Conservation (phyloP, 768 basidiomycete genomes). For the Phylloporus sp. region DNA sequence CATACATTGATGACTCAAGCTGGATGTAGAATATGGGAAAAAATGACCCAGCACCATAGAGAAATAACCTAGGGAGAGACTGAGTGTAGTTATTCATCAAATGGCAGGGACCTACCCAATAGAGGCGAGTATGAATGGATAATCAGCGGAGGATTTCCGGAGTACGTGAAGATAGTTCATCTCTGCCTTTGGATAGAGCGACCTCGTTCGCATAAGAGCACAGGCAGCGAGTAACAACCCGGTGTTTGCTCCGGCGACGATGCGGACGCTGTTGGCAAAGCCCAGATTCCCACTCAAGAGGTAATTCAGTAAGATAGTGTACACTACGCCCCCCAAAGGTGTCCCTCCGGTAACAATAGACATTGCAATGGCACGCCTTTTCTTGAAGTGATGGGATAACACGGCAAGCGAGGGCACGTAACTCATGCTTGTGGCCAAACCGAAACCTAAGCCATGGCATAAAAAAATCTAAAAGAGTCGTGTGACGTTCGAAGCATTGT, state of each 20-base stretch:
- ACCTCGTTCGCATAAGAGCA: conserved; percentile 37
- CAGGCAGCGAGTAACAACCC: conserved; percentile 35
- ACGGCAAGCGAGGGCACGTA: conserved; percentile 43
- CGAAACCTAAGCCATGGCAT: conserved; percentile 38
- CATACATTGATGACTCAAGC: conserved; percentile 48
- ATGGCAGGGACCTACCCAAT: conserved; percentile 15
- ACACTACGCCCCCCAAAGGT: conserved; percentile 23
- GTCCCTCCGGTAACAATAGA: conserved; percentile 38
- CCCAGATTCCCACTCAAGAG: conserved; percentile 11
- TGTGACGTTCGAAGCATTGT: conserved; percentile 16
- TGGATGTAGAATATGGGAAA: conserved; percentile 58
- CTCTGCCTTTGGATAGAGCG: conserved; percentile 23
- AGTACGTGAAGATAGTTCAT: conserved; percentile 17
- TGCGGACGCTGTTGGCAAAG: conserved; percentile 45
- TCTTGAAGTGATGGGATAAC: conserved; percentile 43
- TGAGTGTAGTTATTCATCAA: not conserved
- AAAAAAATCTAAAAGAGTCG: conserved; percentile 35
- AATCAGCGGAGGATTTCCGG: conserved; percentile 14
- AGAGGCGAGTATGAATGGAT: conserved; percentile 24
- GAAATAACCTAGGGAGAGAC: conserved; percentile 7
- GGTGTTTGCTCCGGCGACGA: conserved; percentile 40
- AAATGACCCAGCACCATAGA: conserved; percentile 34
- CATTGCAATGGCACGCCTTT: conserved; percentile 39
- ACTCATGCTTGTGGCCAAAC: conserved; percentile 41
- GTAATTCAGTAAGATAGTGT: conserved; percentile 29